Percentiles rank a stretch among this genome's conserved stretches.
These are phyloP conservation scores for Capsicum baccatum DNA, from an alignment of 257 asterid genomes.

Conservation along the genomic window DNA sequence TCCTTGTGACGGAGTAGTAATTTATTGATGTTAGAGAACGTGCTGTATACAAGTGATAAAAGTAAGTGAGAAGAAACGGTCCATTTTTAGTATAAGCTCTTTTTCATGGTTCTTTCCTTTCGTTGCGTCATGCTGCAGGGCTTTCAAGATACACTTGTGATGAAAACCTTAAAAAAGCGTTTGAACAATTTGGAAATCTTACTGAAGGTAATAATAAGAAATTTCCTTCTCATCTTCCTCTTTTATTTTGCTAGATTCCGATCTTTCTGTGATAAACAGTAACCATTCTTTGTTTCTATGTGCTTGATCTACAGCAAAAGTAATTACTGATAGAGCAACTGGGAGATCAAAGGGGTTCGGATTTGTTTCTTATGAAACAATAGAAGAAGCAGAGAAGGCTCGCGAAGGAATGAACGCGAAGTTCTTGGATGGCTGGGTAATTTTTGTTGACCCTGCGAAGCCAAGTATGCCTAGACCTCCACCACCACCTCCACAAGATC, in stretches of 20 bases:
- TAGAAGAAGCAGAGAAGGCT: slow-evolving; percentile 94
- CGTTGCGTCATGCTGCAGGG: slow-evolving; percentile 51
- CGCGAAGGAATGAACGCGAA: slow-evolving; percentile 88
- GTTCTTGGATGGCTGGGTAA: slow-evolving; percentile 94
- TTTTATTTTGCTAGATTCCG: neutral
- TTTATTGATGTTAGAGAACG: neutral
- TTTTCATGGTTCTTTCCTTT: neutral
- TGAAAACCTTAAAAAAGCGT: slow-evolving; percentile 69
- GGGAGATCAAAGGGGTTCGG: slow-evolving; percentile 95
- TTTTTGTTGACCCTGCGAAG: slow-evolving; percentile 92
- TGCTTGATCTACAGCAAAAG: slow-evolving; percentile 63
- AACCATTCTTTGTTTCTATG: slow-evolving; percentile 6
- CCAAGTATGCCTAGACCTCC: slow-evolving; percentile 70
- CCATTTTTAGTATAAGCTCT: neutral
- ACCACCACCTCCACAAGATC: slow-evolving; percentile 49
- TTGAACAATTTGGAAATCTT: slow-evolving; percentile 79
- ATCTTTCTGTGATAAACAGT: slow-evolving; percentile 26
- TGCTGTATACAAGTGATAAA: neutral
- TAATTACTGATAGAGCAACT: slow-evolving; percentile 74
- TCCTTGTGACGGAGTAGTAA: neutral
- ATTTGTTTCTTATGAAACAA: slow-evolving; percentile 69
- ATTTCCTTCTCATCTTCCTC: slow-evolving; percentile 7
- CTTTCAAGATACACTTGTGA: slow-evolving; percentile 82
- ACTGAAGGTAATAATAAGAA: slow-evolving; percentile 55
- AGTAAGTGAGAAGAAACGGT: slow-evolving; percentile 14